Conservation (phyloP, 441 rosid species). For the Metrosideros polymorpha region DNA sequence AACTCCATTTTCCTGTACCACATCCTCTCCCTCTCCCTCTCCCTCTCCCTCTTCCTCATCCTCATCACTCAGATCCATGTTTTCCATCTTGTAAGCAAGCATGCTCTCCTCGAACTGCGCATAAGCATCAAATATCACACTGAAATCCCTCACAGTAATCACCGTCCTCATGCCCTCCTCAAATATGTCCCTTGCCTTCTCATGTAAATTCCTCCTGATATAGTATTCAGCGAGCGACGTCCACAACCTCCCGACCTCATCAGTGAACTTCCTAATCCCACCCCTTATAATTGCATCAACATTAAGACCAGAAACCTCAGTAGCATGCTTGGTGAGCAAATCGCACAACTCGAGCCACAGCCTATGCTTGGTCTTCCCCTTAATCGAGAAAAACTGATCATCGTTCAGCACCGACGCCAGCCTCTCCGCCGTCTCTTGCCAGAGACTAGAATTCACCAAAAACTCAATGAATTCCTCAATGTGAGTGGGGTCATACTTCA, state of each 20-base stretch:
- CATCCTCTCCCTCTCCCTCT: conserved; percentile 4
- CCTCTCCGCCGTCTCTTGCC: conserved; percentile 90
- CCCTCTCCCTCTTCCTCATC: conserved; percentile 27
- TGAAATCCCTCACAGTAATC: conserved; percentile 82
- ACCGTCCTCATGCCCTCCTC: conserved; percentile 97
- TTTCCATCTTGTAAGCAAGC: conserved; percentile 66
- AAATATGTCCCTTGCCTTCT: conserved; percentile 86
- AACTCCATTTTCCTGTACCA: conserved; percentile 25
- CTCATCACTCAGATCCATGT: conserved; percentile 52
- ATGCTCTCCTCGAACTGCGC: conserved; percentile 79
- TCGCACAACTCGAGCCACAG: conserved; percentile 92
- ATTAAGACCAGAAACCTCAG: conserved; percentile 72
- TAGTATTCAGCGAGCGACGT: conserved; percentile 94
- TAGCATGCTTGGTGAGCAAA: conserved; percentile 72
- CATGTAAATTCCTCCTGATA: conserved; percentile 69
- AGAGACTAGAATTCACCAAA: conserved; percentile 63
- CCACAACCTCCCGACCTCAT: conserved; percentile 92
- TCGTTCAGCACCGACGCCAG: conserved; percentile 84
- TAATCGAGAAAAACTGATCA: conserved; percentile 67
- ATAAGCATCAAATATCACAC: conserved; percentile 82
- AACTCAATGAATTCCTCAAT: conserved; percentile 90
- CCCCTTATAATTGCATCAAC: conserved; percentile 95
- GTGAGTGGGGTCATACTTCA: conserved; percentile 86
- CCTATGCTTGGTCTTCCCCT: conserved; percentile 81
- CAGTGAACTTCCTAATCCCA: conserved; percentile 82